Evolutionary conservation across 352 stramenopile species (phyloP), one percentile per base, ranked within the genome.

Genomic region (Phytophthora pistaciae): DNA sequence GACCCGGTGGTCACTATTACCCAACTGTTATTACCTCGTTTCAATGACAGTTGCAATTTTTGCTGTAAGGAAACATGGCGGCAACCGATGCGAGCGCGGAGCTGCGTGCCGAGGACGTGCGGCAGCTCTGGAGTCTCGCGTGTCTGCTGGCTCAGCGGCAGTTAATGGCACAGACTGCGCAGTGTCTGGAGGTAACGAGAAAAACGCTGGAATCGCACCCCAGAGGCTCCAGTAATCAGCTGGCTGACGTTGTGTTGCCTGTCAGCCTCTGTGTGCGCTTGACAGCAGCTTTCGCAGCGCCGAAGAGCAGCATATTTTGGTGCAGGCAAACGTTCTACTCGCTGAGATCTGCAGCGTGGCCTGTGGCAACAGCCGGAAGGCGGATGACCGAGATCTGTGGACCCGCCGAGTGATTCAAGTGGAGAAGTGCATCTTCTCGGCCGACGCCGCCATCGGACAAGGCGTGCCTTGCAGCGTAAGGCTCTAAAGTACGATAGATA

Each of bases 51-150:
- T 23, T 49, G 27, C 48, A 25, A 18, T 18, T 52, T n/a, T 44
- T 5, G 11, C 14, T 25, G 40, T 20, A 53, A 16, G 3, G 49
- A 53, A 60, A 67, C 40, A 77, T 80, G 71, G 54, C 36, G 20
- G 44, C 44, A 63, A 66, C 23, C 16, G 42, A 44, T 31, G 62
- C 25, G 13, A 68, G 29, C 16, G 58, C 56, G 23, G 70, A 78
- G 53, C 57, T 75, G 60, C 42, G 54, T 20, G 55, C 54, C 16
- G 72, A 71, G 54, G 78, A 85, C 48, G 56, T 84, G 62, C 64
- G 66, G 68, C 82, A 91, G 65, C 68, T 95, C 13, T 95, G 88
- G 88, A 80, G 61, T 59, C 75, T 95, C 29, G 83, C 83, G n/a
- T 77, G 75, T 29, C 48, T 86, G 25, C 57, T 93, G 5, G 56